phyloP scores from a whole-genome alignment of 1,284 basidiomycete genomes.

The Tausonia pullulans region DNA sequence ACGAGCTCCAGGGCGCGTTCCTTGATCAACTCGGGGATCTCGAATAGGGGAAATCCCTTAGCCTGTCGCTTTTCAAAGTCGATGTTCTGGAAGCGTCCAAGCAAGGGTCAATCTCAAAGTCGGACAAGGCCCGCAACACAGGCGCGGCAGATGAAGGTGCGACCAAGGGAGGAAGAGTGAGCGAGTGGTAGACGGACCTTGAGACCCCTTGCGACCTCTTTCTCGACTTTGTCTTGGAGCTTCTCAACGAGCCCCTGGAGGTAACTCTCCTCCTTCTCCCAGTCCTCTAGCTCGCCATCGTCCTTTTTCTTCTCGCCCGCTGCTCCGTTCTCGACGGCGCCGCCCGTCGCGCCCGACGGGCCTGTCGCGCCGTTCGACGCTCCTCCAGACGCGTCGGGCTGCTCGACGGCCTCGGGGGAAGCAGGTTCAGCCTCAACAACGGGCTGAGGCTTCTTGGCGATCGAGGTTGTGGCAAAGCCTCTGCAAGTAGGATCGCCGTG shows the following conservation, averaged over 20 bases:
- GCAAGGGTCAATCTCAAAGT: not conserved
- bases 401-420: constrained; percentile 23
- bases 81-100: constrained; percentile 46
- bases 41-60: constrained; percentile 51
- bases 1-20: constrained; percentile 51
- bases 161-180: not conserved
- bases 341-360: not conserved
- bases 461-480: constrained; percentile 79
- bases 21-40: constrained; percentile 49
- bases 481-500: constrained; percentile 25
- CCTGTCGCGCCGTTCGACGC: constrained; percentile 9
- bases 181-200: constrained; percentile 37
- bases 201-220: constrained; percentile 62
- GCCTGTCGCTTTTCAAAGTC: constrained; percentile 73
- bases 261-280: constrained; percentile 22
- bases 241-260: constrained; percentile 53
- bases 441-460: constrained; percentile 60
- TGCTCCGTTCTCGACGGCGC: not conserved
- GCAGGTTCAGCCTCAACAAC: constrained; percentile 26
- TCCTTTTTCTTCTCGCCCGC: not conserved
- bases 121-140: not conserved
- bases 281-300: constrained; percentile 22
- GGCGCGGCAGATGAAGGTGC: no score
- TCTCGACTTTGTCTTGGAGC: constrained; percentile 77
- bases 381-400: constrained; percentile 4